phyloP scores from a whole-genome alignment of 345 rosid species.

The Gossypium turneri region DNA sequence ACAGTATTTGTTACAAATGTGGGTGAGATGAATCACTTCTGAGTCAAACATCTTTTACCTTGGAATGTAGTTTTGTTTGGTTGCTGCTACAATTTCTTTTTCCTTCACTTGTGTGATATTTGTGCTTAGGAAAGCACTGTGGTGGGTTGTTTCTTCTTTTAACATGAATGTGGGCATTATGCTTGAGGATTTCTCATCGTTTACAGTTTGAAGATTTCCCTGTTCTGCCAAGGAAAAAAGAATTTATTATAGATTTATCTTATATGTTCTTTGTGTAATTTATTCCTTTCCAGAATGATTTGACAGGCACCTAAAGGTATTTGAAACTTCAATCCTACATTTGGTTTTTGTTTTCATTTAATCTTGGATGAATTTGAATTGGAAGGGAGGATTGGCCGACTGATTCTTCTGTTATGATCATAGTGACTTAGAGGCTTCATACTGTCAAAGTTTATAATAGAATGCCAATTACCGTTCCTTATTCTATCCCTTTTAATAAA shows the following conservation, averaged over 20 bases:
- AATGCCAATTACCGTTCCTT: not conserved
- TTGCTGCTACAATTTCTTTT: not conserved
- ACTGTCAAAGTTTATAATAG: not conserved
- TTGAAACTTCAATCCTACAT: not conserved
- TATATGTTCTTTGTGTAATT: not conserved
- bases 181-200: not conserved
- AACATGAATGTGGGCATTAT: not conserved
- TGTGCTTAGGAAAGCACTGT: not conserved
- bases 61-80: not conserved
- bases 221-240: not conserved
- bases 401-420: not conserved
- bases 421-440: not conserved
- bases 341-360: not conserved
- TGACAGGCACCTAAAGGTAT: not conserved
- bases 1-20: conserved; percentile 10
- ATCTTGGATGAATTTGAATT: not conserved
- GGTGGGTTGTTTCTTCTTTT: not conserved
- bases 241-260: not conserved
- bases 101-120: not conserved
- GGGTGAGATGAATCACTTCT: conserved; percentile 6
- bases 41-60: not conserved
- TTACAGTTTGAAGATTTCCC: not conserved
- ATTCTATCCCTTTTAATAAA: not conserved
- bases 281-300: not conserved
- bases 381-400: not conserved